Conservation (phyloP, 352 stramenopile genomes). For the Phytopythium montanum region DNA sequence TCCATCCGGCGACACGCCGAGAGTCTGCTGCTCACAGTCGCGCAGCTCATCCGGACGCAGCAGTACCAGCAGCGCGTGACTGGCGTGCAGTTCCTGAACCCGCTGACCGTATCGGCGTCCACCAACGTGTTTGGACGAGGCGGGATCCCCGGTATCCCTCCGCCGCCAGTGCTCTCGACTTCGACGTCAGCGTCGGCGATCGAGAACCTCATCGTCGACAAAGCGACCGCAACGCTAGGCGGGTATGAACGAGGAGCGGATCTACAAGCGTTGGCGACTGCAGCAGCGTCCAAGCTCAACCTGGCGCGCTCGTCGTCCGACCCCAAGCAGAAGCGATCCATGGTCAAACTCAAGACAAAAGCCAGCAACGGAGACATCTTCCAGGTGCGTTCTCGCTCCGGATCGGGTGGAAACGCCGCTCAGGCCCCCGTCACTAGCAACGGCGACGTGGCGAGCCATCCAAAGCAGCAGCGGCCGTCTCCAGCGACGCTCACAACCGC, state of each 20-base stretch:
- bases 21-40: conserved; percentile 57
- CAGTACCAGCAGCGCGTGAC: conserved; percentile 36
- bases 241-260: conserved; percentile 1
- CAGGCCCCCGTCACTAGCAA: neutral
- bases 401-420: neutral
- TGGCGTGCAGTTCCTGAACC: neutral
- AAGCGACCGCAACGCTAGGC: conserved; percentile 2
- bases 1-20: conserved; percentile 78
- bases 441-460: neutral
- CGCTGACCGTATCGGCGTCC: neutral
- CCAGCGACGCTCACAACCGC: conserved; percentile 1
- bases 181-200: conserved; percentile 27
- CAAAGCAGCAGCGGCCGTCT: conserved; percentile 6
- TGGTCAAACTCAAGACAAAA: conserved; percentile 60
- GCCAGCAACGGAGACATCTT: conserved; percentile 50
- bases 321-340: conserved; percentile 63
- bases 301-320: conserved; percentile 72
- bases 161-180: conserved; percentile 1
- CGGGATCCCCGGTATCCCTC: conserved; percentile 3
- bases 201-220: conserved; percentile 7
- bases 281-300: conserved; percentile 61
- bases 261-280: conserved; percentile 19
- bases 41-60: conserved; percentile 53
- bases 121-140: conserved; percentile 1
- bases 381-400: conserved; percentile 34